Percentiles rank a stretch among this genome's conserved stretches.
phyloP scores from a whole-genome alignment of 2,329 filamentous ascomycete genomes.

The Exophiala bonariae region DNA sequence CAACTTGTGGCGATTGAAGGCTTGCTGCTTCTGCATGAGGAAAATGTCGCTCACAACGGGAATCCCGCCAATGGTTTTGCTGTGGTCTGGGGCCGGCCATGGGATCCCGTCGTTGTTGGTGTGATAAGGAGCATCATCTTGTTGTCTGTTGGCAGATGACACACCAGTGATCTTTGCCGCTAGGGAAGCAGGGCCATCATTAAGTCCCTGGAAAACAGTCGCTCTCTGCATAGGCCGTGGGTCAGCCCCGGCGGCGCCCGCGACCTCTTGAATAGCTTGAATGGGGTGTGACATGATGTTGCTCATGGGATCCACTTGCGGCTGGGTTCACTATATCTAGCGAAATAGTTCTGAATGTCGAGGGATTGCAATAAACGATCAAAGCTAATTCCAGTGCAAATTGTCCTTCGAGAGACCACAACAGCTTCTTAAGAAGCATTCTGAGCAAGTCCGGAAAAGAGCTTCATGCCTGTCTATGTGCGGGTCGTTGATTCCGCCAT shows the following conservation, averaged over 20 bases:
- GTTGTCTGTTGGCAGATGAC: slow-evolving; percentile 45
- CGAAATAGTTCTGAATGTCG: too few relatives aligned
- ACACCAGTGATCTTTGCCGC: slow-evolving; percentile 53
- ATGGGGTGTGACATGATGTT: slow-evolving; percentile 38
- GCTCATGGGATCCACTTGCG: too few relatives aligned
- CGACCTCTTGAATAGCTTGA: slow-evolving; percentile 41
- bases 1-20: slow-evolving; percentile 57
- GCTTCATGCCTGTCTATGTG: too few relatives aligned
- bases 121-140: slow-evolving; percentile 54
- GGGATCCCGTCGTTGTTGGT: slow-evolving; percentile 57
- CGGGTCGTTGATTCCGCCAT: too few relatives aligned
- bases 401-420: too few relatives aligned
- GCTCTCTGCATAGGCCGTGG: slow-evolving; percentile 34
- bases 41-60: slow-evolving; percentile 53
- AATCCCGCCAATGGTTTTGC: slow-evolving; percentile 55
- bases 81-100: slow-evolving; percentile 51
- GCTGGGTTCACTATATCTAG: too few relatives aligned
- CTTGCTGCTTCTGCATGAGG: slow-evolving; percentile 57
- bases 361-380: too few relatives aligned
- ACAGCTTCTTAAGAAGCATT: too few relatives aligned
- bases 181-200: slow-evolving; percentile 55
- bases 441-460: too few relatives aligned
- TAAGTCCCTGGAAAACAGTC: slow-evolving; percentile 41
- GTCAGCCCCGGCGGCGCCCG: slow-evolving; percentile 42
- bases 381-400: too few relatives aligned